Base-by-base conservation (phyloP, 176 grass and related monocot species). In the Pontederia paniculata region DNA sequence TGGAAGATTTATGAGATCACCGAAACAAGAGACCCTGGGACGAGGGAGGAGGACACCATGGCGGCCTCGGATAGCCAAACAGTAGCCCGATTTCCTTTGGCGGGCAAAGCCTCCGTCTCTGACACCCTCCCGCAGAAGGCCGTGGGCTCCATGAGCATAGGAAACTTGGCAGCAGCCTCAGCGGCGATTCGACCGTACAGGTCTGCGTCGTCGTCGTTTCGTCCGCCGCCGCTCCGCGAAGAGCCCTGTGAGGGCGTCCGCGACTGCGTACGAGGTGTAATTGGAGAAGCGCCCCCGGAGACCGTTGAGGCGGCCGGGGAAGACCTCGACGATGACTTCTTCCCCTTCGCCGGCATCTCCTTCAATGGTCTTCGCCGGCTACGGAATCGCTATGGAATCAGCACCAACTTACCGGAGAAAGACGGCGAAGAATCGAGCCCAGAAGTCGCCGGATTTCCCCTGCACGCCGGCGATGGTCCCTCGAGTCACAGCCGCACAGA, bases 31-130 rank as follows among this genome's bases (percentile, higher is more conserved):
- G 73, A 89, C 73, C 85, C 85, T 14, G 82, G 85, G 54, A 74
- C 72, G 69, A 86, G 69, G 55, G 76, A 54, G 21, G 76, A 73
- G 46, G 57, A 70, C 55, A 79, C 73, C 78, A 89, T 71, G 73
- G 81, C 79, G 52, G 58, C 16, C 66, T 82, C 73, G 31, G 79
- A 86, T 55, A 95, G 70, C 85, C 80, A 95, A 23, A 86, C 73
- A 63, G 52, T 78, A 52, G 65, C 71, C 23, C 66, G 42, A 43
- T 52, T 63, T 43, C 73, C 72, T 16, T 65, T 47, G 73, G 48
- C 31, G 13, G 42, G 19, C 42, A 74, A 75, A 8, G 78, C 63
- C 12, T 13, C 75, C 13, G 72, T 64, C 17, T 64, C 61, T 11
- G 45, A n/a, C 8, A 64, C n/a, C 61, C 18, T 45, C 20, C 45